Base-by-base conservation (phyloP, 225 moss, liverwort and hornwort species). In the Sphagnum tenellum region DNA sequence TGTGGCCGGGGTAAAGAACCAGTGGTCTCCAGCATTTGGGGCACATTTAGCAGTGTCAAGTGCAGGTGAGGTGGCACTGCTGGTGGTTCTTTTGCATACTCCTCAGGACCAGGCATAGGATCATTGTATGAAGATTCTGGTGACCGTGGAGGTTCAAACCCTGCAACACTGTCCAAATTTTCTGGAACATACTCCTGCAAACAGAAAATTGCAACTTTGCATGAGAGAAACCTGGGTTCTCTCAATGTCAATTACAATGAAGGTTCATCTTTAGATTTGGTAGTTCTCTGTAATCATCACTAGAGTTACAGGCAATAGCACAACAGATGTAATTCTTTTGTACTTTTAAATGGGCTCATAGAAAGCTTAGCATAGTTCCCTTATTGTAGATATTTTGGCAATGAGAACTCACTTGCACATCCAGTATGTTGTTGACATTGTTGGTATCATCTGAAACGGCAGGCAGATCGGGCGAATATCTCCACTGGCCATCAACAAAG, bases 131-230 rank as follows among this genome's bases (percentile, higher is more conserved):
- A 90, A 10, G 98, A 84, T 46, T 75, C 75, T 9, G 93, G 93
- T 62, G 98, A 98, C 61, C 79, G 78, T 3, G 98, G 98, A n/a
- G 98, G 93, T 78, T 98, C 98, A 66, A 98, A 98, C 6, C 98
- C 98, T 62, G 93, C 98, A 67, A 98, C 93, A 70, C 87, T 98
- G 56, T 98, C 98, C 54, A 98, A 78, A 65, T 98, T 98, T 70
- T 93, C 98, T n/a, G 98, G 98, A 12, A 98, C 83, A 45, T 98
- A 98, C 61, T 94, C 94, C 90, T 94, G 85, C 76, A 75, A 48
- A 3, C 11, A 3, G 29, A 29, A 29, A 29, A 29, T 29, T 29
- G 13, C 52, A 5, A 9, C 1, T 52, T 9, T 52, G 7, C 52
- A 52, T 60, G 59, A 60, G 59, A 60, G 12, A 5, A 13, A 7